Base-by-base conservation (phyloP, 352 stramenopile genomes). In the Globisporangium sylvaticum region DNA sequence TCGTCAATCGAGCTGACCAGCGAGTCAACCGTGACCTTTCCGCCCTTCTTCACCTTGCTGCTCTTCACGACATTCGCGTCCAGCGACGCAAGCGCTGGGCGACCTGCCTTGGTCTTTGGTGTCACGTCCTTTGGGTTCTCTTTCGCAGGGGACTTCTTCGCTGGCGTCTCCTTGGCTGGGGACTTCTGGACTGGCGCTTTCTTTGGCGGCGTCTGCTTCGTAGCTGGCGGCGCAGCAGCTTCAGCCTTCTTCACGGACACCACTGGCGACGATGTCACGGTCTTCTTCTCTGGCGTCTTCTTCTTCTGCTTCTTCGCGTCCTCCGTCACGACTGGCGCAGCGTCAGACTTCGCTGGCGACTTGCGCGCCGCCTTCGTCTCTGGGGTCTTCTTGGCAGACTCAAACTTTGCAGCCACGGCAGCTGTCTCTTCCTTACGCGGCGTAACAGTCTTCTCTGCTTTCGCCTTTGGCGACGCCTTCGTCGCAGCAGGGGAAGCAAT, bases 1-100 rank as follows among this genome's bases (percentile, higher is more conserved):
- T 89, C 81, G 27, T 60, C 46, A 42, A 52, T 42, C 4, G 74
- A 76, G 12, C 71, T 70, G 15, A 91, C 80, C 12, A 91, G 70
- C 24, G 65, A 69, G 53, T 78, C 74, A 29, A 91, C 73, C 18
- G 68, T 65, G 22, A 73, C 74, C 25, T 72, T 79, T 18, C 31
- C 31, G 3, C 24, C 20, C 56, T 65, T 68, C 8, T 63, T 67
- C 8, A n/a, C n/a, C 57, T 70, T 39, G 39, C 63, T 64, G 32
- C 62, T 73, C 14, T 68, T 72, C 14, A 59, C 67, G 34, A 60
- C 29, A 52, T 71, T 71, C 15, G 55, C 27, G 37, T 70, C 68
- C 6, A 70, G 65, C 24, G 60, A 56, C 12, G 69, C 50, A 29
- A 70, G 57, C 22, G n/a, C 59, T 31, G 34, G 50, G 3, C 67